These are phyloP conservation scores for Amanita inopinata DNA, from an alignment of 768 basidiomycete genomes.

Conservation along the genomic window DNA sequence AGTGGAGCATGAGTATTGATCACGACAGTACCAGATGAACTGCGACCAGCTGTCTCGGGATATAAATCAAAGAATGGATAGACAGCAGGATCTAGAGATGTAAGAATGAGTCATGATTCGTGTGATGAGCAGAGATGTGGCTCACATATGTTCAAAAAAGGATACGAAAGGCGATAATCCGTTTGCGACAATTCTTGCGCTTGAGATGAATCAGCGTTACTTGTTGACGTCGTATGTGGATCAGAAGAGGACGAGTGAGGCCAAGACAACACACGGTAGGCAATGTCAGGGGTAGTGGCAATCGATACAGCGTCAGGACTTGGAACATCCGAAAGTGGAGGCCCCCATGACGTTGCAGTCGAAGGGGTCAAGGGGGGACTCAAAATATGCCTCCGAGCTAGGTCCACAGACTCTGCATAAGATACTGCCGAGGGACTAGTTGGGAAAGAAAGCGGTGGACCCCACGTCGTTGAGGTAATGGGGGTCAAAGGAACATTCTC, in stretches of 20 bases:
- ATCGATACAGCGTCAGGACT: slow-evolving; percentile 26
- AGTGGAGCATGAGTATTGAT: neutral
- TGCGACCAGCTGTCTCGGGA: slow-evolving; percentile 8
- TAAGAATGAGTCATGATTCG: slow-evolving; percentile 1
- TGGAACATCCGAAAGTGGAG: slow-evolving; percentile 27
- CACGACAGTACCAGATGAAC: neutral
- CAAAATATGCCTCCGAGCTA: slow-evolving; percentile 32
- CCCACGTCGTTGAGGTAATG: slow-evolving; percentile 38
- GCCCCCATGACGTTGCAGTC: slow-evolving; percentile 30
- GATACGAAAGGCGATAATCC: slow-evolving; percentile 12
- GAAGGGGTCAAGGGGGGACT: slow-evolving; percentile 34
- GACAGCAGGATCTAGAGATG: slow-evolving; percentile 27
- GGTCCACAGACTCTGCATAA: slow-evolving; percentile 33
- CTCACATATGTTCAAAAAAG: slow-evolving; percentile 22
- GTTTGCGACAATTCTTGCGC: neutral
- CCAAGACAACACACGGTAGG: slow-evolving; percentile 23
- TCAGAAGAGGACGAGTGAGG: neutral
- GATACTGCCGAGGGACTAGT: slow-evolving; percentile 19
- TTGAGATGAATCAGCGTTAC: neutral
- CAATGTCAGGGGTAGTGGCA: slow-evolving; percentile 31
- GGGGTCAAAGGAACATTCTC: slow-evolving; percentile 47
- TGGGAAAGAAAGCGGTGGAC: slow-evolving; percentile 27
- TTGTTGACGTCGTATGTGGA: neutral
- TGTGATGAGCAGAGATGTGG: neutral
- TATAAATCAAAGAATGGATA: slow-evolving; percentile 18